Conservation (phyloP, 306 rosid genomes). For the apple (Malus domestica) region ASM211411v1 NC_041797.1:525501-526000, state of each 20-base stretch:
- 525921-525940: no score
- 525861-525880: background rate
- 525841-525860: background rate
- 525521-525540: no score
- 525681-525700: constrained; percentile 12
- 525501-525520: no score
- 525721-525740: constrained; percentile 32
- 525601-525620: constrained; percentile 29
- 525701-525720: background rate
- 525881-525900: constrained; percentile 4
- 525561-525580: background rate
- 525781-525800: background rate
- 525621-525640: constrained; percentile 51
- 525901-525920: background rate
- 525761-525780: background rate
- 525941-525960: background rate
- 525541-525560: background rate
- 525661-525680: constrained; percentile 65
- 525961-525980: background rate
- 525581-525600: no score
- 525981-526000: background rate
- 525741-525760: constrained; percentile 26
- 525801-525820: background rate
- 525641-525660: constrained; percentile 56
- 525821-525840: background rate